Evolutionary conservation across 805 yeast genomes (phyloP).

Genomic region (Zygoascus ofunaensis): DNA sequence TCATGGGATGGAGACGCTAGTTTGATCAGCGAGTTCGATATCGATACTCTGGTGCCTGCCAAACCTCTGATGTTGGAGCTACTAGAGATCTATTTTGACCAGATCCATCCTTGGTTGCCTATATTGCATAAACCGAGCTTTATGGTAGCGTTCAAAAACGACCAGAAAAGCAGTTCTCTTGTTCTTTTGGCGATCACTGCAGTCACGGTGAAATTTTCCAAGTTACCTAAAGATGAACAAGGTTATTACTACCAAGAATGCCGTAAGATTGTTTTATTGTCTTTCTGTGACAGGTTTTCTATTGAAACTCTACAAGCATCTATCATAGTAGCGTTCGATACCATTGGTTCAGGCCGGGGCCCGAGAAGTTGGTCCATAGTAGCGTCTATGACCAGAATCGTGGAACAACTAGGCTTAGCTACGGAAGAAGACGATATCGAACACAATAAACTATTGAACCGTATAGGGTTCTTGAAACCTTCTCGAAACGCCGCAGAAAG

Average conservation of each 20-base stretch:
- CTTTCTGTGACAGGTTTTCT: slow-evolving; percentile 13
- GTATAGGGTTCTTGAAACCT: slow-evolving; percentile 9
- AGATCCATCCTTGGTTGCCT: slow-evolving; percentile 16
- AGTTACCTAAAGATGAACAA: slow-evolving; percentile 2
- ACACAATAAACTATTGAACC: slow-evolving; percentile 6
- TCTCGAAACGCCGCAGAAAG: slow-evolving; percentile 8
- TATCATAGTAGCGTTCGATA: slow-evolving; percentile 14
- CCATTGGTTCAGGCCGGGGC: slow-evolving; percentile 13
- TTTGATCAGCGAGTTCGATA: background rate
- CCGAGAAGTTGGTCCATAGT: slow-evolving; percentile 17
- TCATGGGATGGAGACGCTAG: background rate
- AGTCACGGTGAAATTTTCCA: slow-evolving; percentile 9
- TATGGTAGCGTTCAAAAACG: background rate
- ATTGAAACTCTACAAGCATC: slow-evolving; percentile 13
- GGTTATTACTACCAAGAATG: slow-evolving; percentile 4
- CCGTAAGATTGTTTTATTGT: slow-evolving; percentile 10
- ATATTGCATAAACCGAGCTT: slow-evolving; percentile 11
- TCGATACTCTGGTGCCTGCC: slow-evolving; percentile 7
- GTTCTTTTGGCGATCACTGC: slow-evolving; percentile 12
- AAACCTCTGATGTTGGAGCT: slow-evolving; percentile 5
- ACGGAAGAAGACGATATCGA: slow-evolving; percentile 12
- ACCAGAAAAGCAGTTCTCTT: background rate
- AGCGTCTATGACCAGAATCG: slow-evolving; percentile 12
- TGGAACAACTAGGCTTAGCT: slow-evolving; percentile 12
- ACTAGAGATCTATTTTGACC: slow-evolving; percentile 7